A percentile compares a stretch with the other conserved stretches of the same genome.
Evolutionary conservation across 73 alveolate species (phyloP).

Genomic region (Paramecium sexaurelia): DNA sequence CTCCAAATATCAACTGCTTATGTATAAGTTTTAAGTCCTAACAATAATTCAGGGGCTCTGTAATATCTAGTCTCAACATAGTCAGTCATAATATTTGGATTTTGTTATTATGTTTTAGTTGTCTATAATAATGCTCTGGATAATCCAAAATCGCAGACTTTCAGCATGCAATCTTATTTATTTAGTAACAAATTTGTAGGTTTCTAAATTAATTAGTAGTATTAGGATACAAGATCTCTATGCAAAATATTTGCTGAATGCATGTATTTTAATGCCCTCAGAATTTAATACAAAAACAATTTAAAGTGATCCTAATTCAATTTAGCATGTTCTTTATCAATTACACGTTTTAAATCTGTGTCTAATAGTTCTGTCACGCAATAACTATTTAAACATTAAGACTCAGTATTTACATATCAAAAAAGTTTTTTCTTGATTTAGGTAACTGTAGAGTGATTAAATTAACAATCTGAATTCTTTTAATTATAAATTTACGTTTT

Average conservation of each 20-base stretch:
- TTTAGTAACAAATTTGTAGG: conserved; percentile 61
- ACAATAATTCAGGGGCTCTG: conserved; percentile 64
- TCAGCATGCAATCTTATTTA: conserved; percentile 53
- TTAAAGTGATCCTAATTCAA: conserved; percentile 61
- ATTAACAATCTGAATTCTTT: conserved; percentile 63
- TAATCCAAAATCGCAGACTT: conserved; percentile 66
- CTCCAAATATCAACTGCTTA: conserved; percentile 69
- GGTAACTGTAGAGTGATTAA: conserved; percentile 57
- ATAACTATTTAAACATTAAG: background rate
- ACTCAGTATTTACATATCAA: background rate
- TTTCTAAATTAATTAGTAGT: conserved; percentile 20
- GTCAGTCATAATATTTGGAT: conserved; percentile 58
- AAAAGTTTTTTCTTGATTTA: background rate
- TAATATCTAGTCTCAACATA: conserved; percentile 65
- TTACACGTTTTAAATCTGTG: conserved; percentile 43
- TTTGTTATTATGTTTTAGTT: conserved; percentile 3
- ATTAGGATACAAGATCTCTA: conserved; percentile 64
- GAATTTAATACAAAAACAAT: conserved; percentile 54
- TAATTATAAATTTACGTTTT: conserved; percentile 63
- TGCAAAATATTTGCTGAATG: conserved; percentile 64
- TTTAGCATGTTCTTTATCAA: conserved; percentile 55
- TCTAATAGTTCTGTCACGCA: conserved; percentile 50
- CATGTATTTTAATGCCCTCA: conserved; percentile 66
- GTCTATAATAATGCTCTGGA: conserved; percentile 52
- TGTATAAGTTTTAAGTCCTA: conserved; percentile 56